Base-by-base conservation (phyloP, 352 stramenopile genomes). In the Phytophthora colocasiae region DNA sequence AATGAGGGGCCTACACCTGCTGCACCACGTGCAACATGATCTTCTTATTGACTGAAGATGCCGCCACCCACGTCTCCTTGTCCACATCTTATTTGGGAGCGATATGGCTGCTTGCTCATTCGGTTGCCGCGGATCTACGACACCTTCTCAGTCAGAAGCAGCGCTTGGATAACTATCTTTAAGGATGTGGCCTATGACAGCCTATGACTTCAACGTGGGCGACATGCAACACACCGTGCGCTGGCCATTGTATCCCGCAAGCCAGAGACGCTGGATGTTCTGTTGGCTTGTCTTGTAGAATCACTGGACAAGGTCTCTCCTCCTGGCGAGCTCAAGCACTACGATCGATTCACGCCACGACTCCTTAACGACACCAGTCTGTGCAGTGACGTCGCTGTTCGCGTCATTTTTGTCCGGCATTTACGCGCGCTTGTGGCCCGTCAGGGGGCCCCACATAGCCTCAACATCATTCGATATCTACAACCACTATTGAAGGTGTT, bases 401-500 rank as follows among this genome's bases (percentile, higher is more conserved):
- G 86, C 8, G 39, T 70, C 26, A 38, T 92, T 4, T 92, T 89
- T n/a, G 72, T 92, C 4, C 73, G 73, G 2, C 71, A 80, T 29
- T 31, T 95, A 3, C 80, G 83, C 1, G 56, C 62, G 17, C 64
- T 91, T 24, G 62, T 93, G 24, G 29, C 31, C 10, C 71, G 73
- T 4, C 77, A 92, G 27, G 86, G 88, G 0, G 83, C 80, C 3
- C 88, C 88, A 0, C 69, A 90, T 36, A 95, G 86, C 29, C 58
- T 95, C 8, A 81, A 92, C 17, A 26, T 89, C 32, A 78, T 95
- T 46, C 80, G 78, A 27, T 96, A 91, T 57, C 50, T 96, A 22
- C 88, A 94, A 58, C 81, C 88, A 17, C 64, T 96, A 36, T 67
- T 95, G 56, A 92, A 93, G 50, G 85, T 95, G 17, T 45, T 93